Percentiles rank a stretch among this genome's conserved stretches.
phyloP scores from a whole-genome alignment of 768 basidiomycete species.

The Suillus discolor region DNA sequence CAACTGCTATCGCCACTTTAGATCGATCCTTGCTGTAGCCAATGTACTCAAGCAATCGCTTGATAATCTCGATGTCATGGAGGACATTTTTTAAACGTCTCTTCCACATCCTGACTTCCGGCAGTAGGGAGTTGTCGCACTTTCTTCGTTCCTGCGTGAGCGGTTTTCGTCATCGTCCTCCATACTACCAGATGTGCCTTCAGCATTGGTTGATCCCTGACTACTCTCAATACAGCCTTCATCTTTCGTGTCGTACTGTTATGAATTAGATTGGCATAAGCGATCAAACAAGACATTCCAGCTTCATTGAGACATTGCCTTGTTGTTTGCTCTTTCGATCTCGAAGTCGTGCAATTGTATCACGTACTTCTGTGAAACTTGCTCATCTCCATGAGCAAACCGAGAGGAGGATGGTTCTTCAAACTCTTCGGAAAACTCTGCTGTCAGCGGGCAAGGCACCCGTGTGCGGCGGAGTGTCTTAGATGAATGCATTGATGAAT shows the following conservation, averaged over 20 bases:
- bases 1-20: background rate
- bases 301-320: constrained; percentile 2
- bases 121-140: background rate
- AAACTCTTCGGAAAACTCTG: constrained; percentile 13
- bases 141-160: background rate
- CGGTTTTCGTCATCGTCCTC: background rate
- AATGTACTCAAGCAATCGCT: background rate
- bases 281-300: background rate
- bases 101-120: background rate
- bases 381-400: constrained; percentile 16
- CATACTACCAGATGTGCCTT: background rate
- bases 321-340: constrained; percentile 12
- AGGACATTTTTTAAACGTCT: background rate
- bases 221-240: constrained; percentile 9
- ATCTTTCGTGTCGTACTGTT: constrained; percentile 15
- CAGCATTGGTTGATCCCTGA: background rate
- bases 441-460: constrained; percentile 14
- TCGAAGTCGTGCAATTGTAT: constrained; percentile 10
- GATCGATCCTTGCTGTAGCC: background rate
- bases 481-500: background rate
- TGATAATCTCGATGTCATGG: background rate
- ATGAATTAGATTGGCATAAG: background rate
- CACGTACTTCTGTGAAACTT: constrained; percentile 6
- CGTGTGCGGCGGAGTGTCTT: constrained; percentile 1
- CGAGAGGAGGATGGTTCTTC: constrained; percentile 12